Percentiles rank a stretch among this genome's conserved stretches.
These are phyloP conservation scores for Whalleya microplaca DNA, from an alignment of 2,329 filamentous ascomycete genomes.

Conservation along the genomic window DNA sequence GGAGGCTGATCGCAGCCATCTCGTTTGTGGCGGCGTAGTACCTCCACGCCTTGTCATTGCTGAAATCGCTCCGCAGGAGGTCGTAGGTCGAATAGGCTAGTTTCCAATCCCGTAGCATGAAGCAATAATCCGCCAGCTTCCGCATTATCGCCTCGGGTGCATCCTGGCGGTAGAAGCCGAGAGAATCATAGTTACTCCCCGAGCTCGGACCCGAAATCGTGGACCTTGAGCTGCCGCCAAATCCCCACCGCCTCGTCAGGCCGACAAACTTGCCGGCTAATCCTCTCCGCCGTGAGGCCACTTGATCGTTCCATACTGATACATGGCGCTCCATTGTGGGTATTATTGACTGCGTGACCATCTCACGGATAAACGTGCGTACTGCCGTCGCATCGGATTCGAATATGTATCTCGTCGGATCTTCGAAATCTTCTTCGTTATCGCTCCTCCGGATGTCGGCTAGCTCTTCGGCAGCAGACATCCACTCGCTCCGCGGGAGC, in stretches of 20 bases:
- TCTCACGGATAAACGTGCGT: constrained; percentile 86
- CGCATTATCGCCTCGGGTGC: constrained; percentile 88
- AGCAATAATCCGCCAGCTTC: constrained; percentile 90
- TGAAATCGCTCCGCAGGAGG: constrained; percentile 83
- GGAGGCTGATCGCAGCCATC: constrained; percentile 85
- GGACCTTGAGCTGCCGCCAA: constrained; percentile 69
- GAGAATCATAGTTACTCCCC: constrained; percentile 73
- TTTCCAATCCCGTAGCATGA: constrained; percentile 97
- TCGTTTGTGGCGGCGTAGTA: constrained; percentile 93
- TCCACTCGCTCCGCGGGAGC: constrained; percentile 84
- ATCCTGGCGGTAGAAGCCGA: constrained; percentile 83
- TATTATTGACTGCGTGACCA: constrained; percentile 92
- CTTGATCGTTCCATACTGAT: constrained; percentile 94
- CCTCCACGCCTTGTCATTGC: constrained; percentile 95
- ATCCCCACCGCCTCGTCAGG: constrained; percentile 87
- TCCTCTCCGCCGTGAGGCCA: constrained; percentile 86
- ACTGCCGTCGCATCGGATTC: constrained; percentile 91
- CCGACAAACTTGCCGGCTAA: constrained; percentile 93
- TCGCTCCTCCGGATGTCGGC: constrained; percentile 72
- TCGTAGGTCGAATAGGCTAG: constrained; percentile 91
- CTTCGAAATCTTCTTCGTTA: constrained; percentile 70
- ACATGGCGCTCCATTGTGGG: constrained; percentile 95
- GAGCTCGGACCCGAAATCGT: constrained; percentile 57
- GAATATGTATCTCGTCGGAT: constrained; percentile 79
- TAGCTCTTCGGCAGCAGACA: constrained; percentile 84